Evolutionary conservation across 1,139 yeast species (phyloP), one percentile per base, ranked within the genome.

Genomic region (Sugiyamaella novakii): DNA sequence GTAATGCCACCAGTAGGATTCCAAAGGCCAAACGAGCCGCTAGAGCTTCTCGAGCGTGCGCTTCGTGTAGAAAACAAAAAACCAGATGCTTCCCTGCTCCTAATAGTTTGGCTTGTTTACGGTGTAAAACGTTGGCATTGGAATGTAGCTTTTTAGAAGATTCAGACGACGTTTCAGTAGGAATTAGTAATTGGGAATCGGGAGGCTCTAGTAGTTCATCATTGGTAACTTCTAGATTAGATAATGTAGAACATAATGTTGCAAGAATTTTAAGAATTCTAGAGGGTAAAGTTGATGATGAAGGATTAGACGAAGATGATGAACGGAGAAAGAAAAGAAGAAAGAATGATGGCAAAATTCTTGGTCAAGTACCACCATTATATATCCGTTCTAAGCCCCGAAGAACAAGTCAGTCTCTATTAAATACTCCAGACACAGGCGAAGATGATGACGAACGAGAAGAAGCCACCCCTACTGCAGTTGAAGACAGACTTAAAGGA

Each of bases 71-170:
- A 31, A 74, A 69, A 54, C 85, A 79, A 60, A 83, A 83, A 64
- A 81, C 87, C 1, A 64, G 85, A 49, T 83, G 88, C 58, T 75
- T 82, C 55, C 70, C 80, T 41, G 71, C 80, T 0, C 74, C 72
- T 7, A 67, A 68, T 42, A 68, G 77, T 1, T 59, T 68, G 12
- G 70, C 79, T 3, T 83, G 88, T 63, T 65, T 81, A 33, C 63
- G 87, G 28, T 83, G 88, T 56, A 61, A 72, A 2, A 78, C 81
- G 17, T 60, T 82, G 45, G 75, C 72, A 19, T 64, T 72, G 33
- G 62, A 64, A 10, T 83, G 88, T 59, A 80, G 85, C 6, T 77
- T 83, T 40, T 37, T 56, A 15, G 59, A 53, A 8, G 52, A 44
- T n/a, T 50, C 46, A 1, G 57, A 53, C 14, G 54, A 55, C 10